These are phyloP conservation scores for Xerocomellus amylosporus DNA, from an alignment of 768 basidiomycete species.

Conservation along the genomic window DNA sequence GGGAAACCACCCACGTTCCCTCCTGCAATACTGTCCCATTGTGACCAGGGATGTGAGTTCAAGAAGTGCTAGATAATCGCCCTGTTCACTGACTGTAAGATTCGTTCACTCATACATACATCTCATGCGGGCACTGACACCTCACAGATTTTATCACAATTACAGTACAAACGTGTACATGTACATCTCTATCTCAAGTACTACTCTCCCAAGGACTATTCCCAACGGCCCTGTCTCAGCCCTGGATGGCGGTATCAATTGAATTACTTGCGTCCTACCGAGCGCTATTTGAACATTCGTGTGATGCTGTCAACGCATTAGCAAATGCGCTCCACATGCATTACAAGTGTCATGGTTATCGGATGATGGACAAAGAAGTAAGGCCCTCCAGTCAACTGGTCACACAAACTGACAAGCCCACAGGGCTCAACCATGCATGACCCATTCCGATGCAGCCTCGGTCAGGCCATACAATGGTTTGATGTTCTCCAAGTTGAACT, in stretches of 20 bases:
- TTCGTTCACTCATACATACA: neutral
- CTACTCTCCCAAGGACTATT: neutral
- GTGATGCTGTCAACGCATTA: slow-evolving; percentile 24
- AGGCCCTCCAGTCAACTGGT: neutral
- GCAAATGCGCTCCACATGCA: neutral
- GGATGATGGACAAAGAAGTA: neutral
- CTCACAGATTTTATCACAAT: neutral
- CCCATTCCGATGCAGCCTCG: slow-evolving; percentile 32
- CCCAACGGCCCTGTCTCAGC: slow-evolving; percentile 1
- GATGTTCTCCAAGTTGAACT: slow-evolving; percentile 18
- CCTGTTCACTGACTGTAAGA: neutral
- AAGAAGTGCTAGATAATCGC: neutral
- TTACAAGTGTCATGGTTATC: slow-evolving; percentile 13
- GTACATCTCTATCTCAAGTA: neutral
- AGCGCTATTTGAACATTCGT: slow-evolving; percentile 36
- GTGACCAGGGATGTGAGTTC: neutral
- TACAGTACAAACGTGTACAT: neutral
- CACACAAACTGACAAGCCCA: neutral
- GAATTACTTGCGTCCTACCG: slow-evolving; percentile 34
- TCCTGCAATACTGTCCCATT: neutral
- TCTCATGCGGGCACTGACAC: too few relatives aligned
- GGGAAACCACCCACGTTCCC: neutral
- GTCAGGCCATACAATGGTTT: slow-evolving; percentile 31
- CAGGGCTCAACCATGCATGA: slow-evolving; percentile 29
- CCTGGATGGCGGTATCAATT: slow-evolving; percentile 21